These are phyloP conservation scores for Candida easanensis DNA, from an alignment of 805 yeast species.

Conservation along the genomic window DNA sequence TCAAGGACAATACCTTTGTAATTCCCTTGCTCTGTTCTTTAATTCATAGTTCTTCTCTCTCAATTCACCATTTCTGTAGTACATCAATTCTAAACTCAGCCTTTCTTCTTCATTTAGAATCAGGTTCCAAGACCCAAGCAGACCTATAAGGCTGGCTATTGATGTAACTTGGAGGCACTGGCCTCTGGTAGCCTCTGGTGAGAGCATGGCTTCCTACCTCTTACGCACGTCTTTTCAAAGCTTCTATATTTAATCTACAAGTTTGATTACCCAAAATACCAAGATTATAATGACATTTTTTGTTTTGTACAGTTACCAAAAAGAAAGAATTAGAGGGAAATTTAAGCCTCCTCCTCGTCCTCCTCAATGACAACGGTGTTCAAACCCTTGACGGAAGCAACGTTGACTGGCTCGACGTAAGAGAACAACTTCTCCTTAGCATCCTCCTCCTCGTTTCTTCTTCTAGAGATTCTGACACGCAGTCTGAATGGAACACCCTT, in stretches of 20 bases:
- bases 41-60: no score
- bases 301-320: conserved; percentile 10
- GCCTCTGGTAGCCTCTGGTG: no score
- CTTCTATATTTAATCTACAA: not conserved
- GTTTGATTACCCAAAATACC: conserved; percentile 5
- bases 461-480: conserved; percentile 98
- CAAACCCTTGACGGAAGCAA: conserved; percentile 95
- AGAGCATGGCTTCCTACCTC: no score
- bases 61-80: no score
- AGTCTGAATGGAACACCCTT: conserved; percentile 98
- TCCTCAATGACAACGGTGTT: conserved; percentile 94
- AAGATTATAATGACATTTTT: conserved; percentile 20
- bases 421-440: conserved; percentile 98
- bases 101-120: no score
- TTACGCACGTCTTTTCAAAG: no score
- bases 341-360: conserved; percentile 36
- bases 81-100: no score
- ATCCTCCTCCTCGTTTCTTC: conserved; percentile 99
- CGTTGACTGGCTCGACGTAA: conserved; percentile 95
- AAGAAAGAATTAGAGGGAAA: conserved; percentile 3
- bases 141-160: no score
- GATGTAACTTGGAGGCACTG: no score
- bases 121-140: no score
- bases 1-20: no score
- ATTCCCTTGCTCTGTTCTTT: no score